Evolutionary conservation across 768 basidiomycete species (phyloP).

Genomic region (Collybia mongolica): DNA sequence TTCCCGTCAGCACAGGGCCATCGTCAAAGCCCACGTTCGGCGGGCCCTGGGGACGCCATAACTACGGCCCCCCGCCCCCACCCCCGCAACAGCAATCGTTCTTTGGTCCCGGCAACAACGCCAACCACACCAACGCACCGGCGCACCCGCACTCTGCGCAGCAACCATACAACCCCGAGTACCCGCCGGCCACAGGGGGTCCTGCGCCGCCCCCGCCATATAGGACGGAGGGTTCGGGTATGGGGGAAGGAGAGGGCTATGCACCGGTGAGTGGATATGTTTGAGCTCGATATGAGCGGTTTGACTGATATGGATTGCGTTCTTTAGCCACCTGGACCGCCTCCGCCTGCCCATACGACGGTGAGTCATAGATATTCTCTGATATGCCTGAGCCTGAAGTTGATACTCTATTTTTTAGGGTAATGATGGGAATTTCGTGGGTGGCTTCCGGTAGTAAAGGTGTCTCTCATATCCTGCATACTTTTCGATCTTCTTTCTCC

Average conservation of each 20-base stretch:
- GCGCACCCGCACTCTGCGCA: not conserved
- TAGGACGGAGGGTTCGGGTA: not conserved
- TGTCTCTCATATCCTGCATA: too few species aligned
- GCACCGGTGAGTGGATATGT: not conserved
- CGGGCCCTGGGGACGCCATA: not conserved
- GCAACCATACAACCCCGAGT: not conserved
- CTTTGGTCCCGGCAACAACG: not conserved
- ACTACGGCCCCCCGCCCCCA: not conserved
- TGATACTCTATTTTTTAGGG: too few species aligned
- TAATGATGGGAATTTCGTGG: too few species aligned
- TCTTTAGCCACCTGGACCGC: not conserved
- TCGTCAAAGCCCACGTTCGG: not conserved
- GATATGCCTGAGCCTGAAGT: too few species aligned
- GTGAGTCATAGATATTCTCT: not conserved
- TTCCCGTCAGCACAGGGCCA: not conserved
- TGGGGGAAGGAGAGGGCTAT: not conserved
- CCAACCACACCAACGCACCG: not conserved
- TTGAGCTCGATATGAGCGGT: not conserved
- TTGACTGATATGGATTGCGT: not conserved
- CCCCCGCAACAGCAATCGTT: not conserved
- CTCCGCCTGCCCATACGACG: not conserved
- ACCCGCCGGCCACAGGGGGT: not conserved
- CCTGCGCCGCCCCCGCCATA: not conserved
- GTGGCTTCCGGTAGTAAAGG: too few species aligned
- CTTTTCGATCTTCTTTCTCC: too few species aligned